Base-by-base conservation (phyloP, 176 grass and related monocot species). In the Avena insularis region DNA sequence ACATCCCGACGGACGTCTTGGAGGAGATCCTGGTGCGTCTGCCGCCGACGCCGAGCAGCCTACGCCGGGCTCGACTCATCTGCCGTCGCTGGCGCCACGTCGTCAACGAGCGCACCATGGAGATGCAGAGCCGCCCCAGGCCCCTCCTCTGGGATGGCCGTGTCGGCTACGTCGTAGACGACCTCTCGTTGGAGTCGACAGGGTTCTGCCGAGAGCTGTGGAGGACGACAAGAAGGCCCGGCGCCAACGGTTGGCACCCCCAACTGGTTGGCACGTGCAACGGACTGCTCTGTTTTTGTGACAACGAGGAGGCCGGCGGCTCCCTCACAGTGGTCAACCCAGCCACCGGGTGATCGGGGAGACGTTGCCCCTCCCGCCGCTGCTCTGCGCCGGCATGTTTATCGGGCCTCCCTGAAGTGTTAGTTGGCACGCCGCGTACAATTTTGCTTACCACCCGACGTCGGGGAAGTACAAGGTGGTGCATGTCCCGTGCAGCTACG, bases 381-480 rank as follows among this genome's bases (percentile, higher is more conserved):
- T 67, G 64, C 27, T 13, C 13, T 67, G 64, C 64, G 29, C 27
- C 29, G 64, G 27, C 27, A 29, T 29, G 1, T 29, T 64, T 11
- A 11, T 64, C 61, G 61, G 21, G 8, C 8, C 10, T 10, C 16
- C 19, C 8, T 1, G 15, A 2, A 1, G 0, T 1, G 9, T 10
- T 19, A 10, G 1, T 5, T 21, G 69, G 40, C 8, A 45, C 19
- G 10, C 10, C 9, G 38, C 40, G 9, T 72, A 72, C 69, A 72
- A 2, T 20, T 72, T 72, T 1, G 9, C 19, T 1, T 72, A 47
- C 69, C 69, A 72, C 69, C 69, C 69, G 69, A 72, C 40, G 1
- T 47, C 40, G 40, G 69, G 69, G 19, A n/a, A 19, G 19, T 72
- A 72, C 19, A 72, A 72, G 69, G 9, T 72, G 69, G 38, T 72